Evolutionary conservation across 2,329 filamentous ascomycete species (phyloP).

Genomic region (Penicillium fuscoglaucum): DNA sequence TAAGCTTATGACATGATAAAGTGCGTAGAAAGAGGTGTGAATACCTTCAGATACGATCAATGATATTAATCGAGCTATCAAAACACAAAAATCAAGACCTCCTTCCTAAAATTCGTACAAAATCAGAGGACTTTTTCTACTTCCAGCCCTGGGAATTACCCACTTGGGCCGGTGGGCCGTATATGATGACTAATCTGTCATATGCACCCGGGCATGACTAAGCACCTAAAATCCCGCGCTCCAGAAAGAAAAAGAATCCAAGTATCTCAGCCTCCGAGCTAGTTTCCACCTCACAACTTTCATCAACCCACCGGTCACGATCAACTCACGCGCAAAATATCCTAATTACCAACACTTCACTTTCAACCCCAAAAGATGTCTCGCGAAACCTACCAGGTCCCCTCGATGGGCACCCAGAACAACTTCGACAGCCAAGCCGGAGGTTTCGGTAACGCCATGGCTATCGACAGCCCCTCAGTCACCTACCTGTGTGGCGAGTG

Average conservation of each 20-base stretch:
- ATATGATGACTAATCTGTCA: background rate
- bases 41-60: background rate
- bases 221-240: constrained; percentile 9
- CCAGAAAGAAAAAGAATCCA: constrained; percentile 13
- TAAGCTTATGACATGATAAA: background rate
- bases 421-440: constrained; percentile 45
- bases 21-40: background rate
- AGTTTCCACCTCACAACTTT: background rate
- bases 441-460: constrained; percentile 39
- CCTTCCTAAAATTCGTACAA: background rate
- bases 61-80: background rate
- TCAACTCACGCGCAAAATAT: background rate
- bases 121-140: background rate
- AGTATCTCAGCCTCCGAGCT: background rate
- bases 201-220: background rate
- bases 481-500: constrained; percentile 82
- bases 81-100: background rate
- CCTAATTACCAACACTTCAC: background rate
- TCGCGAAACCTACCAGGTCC: constrained; percentile 76
- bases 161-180: background rate
- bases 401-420: constrained; percentile 52
- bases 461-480: constrained; percentile 57
- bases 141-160: background rate
- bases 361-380: constrained; percentile 51
- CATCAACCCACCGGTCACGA: background rate